Conservation (phyloP, 345 rosid species). For the Gossypium thurberi region DNA sequence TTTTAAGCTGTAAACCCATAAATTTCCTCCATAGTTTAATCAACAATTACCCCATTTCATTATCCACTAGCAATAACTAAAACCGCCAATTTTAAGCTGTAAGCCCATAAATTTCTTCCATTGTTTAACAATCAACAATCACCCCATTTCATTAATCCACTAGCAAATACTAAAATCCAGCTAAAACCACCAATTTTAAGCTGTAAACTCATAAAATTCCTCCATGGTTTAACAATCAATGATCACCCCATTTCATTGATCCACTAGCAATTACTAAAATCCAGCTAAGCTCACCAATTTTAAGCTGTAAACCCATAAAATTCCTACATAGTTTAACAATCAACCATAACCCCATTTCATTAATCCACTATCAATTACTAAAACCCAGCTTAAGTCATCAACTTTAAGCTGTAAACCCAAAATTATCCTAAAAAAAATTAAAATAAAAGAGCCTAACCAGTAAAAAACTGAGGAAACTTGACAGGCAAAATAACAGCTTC, state of each 20-base stretch:
- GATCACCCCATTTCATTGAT: not conserved
- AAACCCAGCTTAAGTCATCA: not conserved
- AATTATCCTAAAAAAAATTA: not conserved
- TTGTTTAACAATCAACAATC: not conserved
- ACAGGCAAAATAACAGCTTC: conserved; percentile 84
- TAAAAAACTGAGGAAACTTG: conserved; percentile 73
- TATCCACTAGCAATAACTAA: not conserved
- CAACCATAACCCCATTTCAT: not conserved
- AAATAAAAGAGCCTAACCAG: conserved; percentile 31
- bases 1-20: not conserved
- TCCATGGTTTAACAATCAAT: not conserved
- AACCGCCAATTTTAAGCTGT: not conserved
- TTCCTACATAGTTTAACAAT: not conserved
- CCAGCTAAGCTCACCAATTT: not conserved
- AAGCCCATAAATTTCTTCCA: too few relatives aligned
- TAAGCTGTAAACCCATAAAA: not conserved
- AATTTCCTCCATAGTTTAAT: not conserved
- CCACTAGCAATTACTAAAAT: not conserved
- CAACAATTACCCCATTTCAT: not conserved
- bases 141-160: not conserved
- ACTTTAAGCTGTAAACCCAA: not conserved
- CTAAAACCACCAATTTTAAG: not conserved
- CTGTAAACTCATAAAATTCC: not conserved
- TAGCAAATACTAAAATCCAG: not conserved
- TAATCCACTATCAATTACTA: not conserved